phyloP scores from a whole-genome alignment of 208 protist species.

The Trypanosoma cruzi region DNA sequence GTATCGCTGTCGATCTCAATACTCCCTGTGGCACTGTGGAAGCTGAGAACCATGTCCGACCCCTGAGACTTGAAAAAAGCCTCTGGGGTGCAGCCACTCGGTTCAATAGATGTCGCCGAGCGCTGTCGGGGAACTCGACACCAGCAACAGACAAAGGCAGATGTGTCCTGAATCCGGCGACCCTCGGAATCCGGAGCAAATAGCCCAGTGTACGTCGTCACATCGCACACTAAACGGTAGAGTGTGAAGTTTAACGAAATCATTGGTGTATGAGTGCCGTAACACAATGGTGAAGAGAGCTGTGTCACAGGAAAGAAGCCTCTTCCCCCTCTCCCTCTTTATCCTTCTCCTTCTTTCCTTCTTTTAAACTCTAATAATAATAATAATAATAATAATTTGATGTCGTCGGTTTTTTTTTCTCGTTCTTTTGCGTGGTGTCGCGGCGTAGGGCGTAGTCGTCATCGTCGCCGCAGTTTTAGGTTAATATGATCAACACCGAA shows the following conservation, averaged over 20 bases:
- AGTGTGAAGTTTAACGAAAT: constrained; percentile 66
- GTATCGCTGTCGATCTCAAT: constrained; percentile 43
- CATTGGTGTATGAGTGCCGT: constrained; percentile 23
- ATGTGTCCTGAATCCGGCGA: constrained; percentile 60
- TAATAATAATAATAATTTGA: not conserved
- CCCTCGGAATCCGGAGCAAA: constrained; percentile 56
- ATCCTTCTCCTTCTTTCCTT: not conserved
- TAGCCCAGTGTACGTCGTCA: constrained; percentile 60
- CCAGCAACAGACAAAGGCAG: constrained; percentile 72
- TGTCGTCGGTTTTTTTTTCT: not conserved
- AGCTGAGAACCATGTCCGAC: constrained; percentile 63
- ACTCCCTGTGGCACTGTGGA: constrained; percentile 29
- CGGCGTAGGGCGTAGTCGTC: no score
- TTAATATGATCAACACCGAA: not conserved
- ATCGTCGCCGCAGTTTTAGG: no score
- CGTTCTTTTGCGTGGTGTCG: no score
- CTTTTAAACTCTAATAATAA: not conserved
- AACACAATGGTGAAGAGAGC: not conserved
- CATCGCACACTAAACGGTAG: constrained; percentile 82
- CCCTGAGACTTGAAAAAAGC: constrained; percentile 58
- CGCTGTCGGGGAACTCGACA: constrained; percentile 43
- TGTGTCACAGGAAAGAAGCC: not conserved
- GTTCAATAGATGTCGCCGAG: constrained; percentile 8
- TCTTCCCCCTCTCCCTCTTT: not conserved
- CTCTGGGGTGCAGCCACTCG: constrained; percentile 33